These are phyloP conservation scores for Massariosphaeria phaeospora DNA, from an alignment of 495 filamentous ascomycete species.

Conservation along the genomic window DNA sequence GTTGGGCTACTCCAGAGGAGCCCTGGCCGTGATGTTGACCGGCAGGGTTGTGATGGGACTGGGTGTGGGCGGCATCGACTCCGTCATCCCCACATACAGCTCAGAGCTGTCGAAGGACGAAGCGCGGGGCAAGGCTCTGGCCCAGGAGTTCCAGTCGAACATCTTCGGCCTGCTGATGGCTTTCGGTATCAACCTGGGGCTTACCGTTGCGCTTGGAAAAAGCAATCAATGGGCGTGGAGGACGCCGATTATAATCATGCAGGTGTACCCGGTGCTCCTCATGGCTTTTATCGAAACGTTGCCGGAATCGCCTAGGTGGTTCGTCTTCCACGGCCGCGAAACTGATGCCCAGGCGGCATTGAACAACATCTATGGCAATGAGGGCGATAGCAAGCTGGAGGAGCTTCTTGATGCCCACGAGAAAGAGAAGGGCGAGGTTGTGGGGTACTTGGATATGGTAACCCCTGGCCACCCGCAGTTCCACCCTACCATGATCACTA, in stretches of 20 bases:
- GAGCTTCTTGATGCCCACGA: constrained; percentile 46
- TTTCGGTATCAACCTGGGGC: constrained; percentile 44
- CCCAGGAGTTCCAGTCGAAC: constrained; percentile 56
- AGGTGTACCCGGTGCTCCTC: constrained; percentile 50
- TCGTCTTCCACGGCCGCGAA: constrained; percentile 43
- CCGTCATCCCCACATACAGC: constrained; percentile 53
- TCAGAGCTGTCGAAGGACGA: constrained; percentile 50
- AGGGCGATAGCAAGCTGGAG: constrained; percentile 44
- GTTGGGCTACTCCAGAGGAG: constrained; percentile 42
- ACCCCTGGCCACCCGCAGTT: constrained; percentile 44
- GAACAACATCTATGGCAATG: constrained; percentile 45
- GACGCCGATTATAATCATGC: constrained; percentile 58
- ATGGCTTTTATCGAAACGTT: constrained; percentile 46
- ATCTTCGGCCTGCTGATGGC: constrained; percentile 56
- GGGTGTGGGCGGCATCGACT: constrained; percentile 55
- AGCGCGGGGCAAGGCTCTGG: constrained; percentile 49
- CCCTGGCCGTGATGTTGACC: constrained; percentile 47
- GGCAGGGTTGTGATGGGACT: constrained; percentile 54
- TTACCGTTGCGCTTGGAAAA: constrained; percentile 40
- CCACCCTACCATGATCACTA: constrained; percentile 51
- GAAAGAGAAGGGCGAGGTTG: constrained; percentile 42
- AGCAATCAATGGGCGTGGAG: constrained; percentile 50
- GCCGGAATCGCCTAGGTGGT: constrained; percentile 54
- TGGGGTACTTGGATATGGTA: constrained; percentile 50
- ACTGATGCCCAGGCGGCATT: constrained; percentile 46